Evolutionary conservation across 495 filamentous ascomycete species (phyloP), one percentile per base, ranked within the genome.

Genomic region (Xylaria acuta): DNA sequence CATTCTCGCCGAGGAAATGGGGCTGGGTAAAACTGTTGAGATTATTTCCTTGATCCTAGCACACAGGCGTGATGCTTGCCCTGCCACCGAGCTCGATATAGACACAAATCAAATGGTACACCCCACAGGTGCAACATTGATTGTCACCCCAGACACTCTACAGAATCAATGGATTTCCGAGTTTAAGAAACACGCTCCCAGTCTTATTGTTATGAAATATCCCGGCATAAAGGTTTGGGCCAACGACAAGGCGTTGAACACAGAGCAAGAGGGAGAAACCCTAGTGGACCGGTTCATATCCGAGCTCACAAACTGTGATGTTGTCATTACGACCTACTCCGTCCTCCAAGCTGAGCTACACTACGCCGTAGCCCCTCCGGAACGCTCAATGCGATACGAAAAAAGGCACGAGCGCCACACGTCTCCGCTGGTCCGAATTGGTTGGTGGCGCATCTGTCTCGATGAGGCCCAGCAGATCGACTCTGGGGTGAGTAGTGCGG

Each of bases 391-490:
- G 72, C 89, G 96, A 25, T 84, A 91, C 36, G 80, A 85, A 67
- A 90, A 90, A 73, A 88, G 88, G 67, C 92, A 94, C 72, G 85
- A 91, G 62, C 86, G 89, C 30, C 86, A 86, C 32, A 89, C 87
- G 34, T 94, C 93, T 5, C 95, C 96, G 0, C 80, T 99, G 9
- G 88, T 93, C 40, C 85, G 91, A 45, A 86, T 97, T 5, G 89
- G 84, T 12, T 99, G 96, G 95, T 97, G 94, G 94, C 88, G 96
- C 38, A 90, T 97, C 2, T 95, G 94, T 72, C 87, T 98, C 3
- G 96, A 99, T 77, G 96, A 98, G 80, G 96, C 94, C 3, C 96
- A 99, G 78, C 97, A 97, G 92, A 88, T 98, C 43, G 95, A 97
- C 69, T 94, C 88, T 72, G 94, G 93, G 63, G 89, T 95, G 9